Percentiles rank a stretch among this genome's conserved stretches.
Conservation (phyloP, 805 yeast species). For the Candida nonsorbophila region DNA sequence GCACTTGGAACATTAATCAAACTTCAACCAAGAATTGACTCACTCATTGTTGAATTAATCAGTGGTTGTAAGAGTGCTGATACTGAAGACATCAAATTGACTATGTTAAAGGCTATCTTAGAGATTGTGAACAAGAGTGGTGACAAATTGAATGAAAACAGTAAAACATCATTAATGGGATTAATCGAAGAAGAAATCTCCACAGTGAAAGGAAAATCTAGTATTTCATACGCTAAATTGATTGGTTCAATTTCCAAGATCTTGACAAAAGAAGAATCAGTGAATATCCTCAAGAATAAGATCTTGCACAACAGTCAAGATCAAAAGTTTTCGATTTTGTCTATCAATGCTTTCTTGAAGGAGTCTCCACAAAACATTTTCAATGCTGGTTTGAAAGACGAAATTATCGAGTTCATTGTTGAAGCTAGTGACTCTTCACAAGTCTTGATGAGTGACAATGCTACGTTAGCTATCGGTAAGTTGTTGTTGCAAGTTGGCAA, state of each 20-base stretch:
- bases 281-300: slow-evolving; percentile 52
- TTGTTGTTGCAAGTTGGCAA: slow-evolving; percentile 51
- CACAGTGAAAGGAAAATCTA: slow-evolving; percentile 49
- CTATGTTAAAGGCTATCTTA: slow-evolving; percentile 78
- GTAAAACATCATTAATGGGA: slow-evolving; percentile 62
- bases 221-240: slow-evolving; percentile 71
- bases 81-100: slow-evolving; percentile 71
- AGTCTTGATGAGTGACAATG: slow-evolving; percentile 65
- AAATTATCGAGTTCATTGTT: slow-evolving; percentile 45
- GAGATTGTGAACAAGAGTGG: slow-evolving; percentile 84
- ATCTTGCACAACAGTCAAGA: slow-evolving; percentile 47
- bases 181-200: slow-evolving; percentile 70
- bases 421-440: slow-evolving; percentile 36
- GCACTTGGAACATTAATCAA: slow-evolving; percentile 86
- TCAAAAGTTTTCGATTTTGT: slow-evolving; percentile 58
- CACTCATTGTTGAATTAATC: slow-evolving; percentile 79
- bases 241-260: slow-evolving; percentile 74
- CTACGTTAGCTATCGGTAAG: slow-evolving; percentile 79
- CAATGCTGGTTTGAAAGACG: slow-evolving; percentile 43
- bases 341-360: slow-evolving; percentile 74
- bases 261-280: slow-evolving; percentile 59
- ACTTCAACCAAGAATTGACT: slow-evolving; percentile 91
- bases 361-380: slow-evolving; percentile 68
- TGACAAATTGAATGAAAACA: slow-evolving; percentile 63
- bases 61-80: slow-evolving; percentile 63